Base-by-base conservation (phyloP, 306 rosid species). In the Lathyrus tuberosus region DNA sequence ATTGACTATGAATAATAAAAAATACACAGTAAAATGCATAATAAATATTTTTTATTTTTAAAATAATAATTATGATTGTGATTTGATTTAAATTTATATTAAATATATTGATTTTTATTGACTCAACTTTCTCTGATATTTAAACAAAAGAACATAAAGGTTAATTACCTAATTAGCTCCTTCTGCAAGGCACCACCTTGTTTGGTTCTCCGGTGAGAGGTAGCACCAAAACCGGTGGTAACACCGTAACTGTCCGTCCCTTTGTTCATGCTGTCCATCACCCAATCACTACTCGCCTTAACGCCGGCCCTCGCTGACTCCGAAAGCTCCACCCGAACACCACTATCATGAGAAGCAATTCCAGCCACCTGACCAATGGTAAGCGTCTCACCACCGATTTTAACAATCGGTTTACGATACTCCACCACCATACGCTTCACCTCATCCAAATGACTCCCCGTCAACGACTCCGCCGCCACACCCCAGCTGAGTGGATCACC, bases 201-300 rank as follows among this genome's bases (percentile, higher is more conserved):
- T 12, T 90, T 88, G 64, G 98, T 94, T 43, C 97, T 75, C 6
- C 96, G 76, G 59, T 90, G 98, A 0, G 97, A 90, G 9, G 96
- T 94, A 0, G 98, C 94, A 43, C 98, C 98, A 65, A 94, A 90
- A 0, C 98, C 98, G 37, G 98, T 94, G 76, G 98, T 94, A 60
- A 94, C 88, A 15, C 98, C 98, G 2, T 94, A 93, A n/a, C 92
- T 90, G 37, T 93, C 97, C 0, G 86, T 90, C 0, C 97, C 98
- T 0, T 84, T 86, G 22, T 56, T 52, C 94, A 90, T 84, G 61
- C 92, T 87, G 0, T 94, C 86, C 92, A 88, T 84, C 3, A 94
- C 97, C 98, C 98, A 94, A 17, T 94, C 96, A 31, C 97, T 88
- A 64, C 98, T 93, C 1, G 98, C 98, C 81, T 90, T 85, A 8